Evolutionary conservation across 257 asterid species (phyloP), one percentile per base, ranked within the genome.

Genomic region (Pogostemon cablin): DNA sequence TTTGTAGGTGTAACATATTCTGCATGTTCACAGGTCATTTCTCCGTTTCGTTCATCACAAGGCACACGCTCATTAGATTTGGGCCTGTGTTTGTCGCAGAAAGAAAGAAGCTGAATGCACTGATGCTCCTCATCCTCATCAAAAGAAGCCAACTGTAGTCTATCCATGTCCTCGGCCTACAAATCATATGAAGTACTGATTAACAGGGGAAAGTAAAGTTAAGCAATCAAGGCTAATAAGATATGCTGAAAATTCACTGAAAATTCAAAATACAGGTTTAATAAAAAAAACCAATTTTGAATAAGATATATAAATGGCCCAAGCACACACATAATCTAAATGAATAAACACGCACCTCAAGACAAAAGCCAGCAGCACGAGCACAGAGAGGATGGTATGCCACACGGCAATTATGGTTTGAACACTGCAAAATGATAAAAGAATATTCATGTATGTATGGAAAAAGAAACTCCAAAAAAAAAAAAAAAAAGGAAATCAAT

Each of bases 381-480:
- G 99, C 99, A 84, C 99, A 95, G 46, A 95, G 97, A 72, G 99
- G 99, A 81, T 95, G 99, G 80, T 81, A 95, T 54, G 99, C 89
- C 80, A 91, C 98, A 62, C 93, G 75, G 59, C 99, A 95, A 71
- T 79, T 80, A 73, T 67, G 50, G 81, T 95, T 91, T 59, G 97
- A 95, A 77, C 99, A 95, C 99, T 95, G 96, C 79, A 81, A 72
- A 69, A 74, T 49, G 47, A 55, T 57, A 48, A 63, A n/a, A 72
- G 32, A 37, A 59, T 55, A 75, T 69, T 58, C 56, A 68, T 53
- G 47, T 67, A 43, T 68, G 4, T 35, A 35, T 1, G 37, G 15
- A 42, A 70, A 69, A 38, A 15, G 32, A 25, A 25, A 25, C 32
- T 25, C 32, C 32, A 25, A 25, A 25, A 1, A 25, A 25, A 25